Conservation (phyloP, 1,284 basidiomycete genomes). For the Trametes polyzona region DNA sequence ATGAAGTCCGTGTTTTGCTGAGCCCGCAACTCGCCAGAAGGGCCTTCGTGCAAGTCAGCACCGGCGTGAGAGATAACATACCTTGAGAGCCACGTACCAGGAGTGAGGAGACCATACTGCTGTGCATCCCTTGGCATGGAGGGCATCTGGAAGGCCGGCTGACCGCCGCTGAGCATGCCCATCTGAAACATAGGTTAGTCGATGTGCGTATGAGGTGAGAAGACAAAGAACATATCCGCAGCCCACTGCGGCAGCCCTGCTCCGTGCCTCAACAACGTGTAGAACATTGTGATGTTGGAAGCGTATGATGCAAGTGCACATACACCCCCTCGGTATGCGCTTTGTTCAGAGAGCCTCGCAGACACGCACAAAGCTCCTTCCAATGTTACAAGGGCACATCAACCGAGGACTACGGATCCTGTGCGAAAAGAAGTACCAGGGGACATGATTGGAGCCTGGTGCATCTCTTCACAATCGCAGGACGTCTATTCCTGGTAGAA, state of each 20-base stretch:
- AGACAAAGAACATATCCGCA: background rate
- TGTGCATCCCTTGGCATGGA: constrained; percentile 40
- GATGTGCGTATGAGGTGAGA: background rate
- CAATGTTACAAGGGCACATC: too few species aligned
- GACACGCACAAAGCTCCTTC: too few species aligned
- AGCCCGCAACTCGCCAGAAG: constrained; percentile 68
- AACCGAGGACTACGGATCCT: too few species aligned
- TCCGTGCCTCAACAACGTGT: background rate
- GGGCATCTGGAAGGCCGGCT: constrained; percentile 40
- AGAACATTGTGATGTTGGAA: too few species aligned
- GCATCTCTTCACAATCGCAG: too few species aligned
- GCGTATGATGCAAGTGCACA: too few species aligned
- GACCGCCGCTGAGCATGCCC: constrained; percentile 67
- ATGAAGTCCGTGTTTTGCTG: constrained; percentile 63
- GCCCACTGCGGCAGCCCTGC: background rate
- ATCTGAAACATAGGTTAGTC: constrained; percentile 48
- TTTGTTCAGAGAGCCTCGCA: too few species aligned
- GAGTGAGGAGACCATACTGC: constrained; percentile 72
- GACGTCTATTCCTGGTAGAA: too few species aligned
- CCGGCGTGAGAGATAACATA: background rate
- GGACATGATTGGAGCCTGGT: too few species aligned
- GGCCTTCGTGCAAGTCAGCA: constrained; percentile 41
- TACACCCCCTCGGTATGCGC: too few species aligned
- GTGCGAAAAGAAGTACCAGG: too few species aligned
- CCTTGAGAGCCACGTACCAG: constrained; percentile 50